These are phyloP conservation scores for Phlegmacium glaucopus DNA, from an alignment of 768 basidiomycete genomes.

Conservation along the genomic window DNA sequence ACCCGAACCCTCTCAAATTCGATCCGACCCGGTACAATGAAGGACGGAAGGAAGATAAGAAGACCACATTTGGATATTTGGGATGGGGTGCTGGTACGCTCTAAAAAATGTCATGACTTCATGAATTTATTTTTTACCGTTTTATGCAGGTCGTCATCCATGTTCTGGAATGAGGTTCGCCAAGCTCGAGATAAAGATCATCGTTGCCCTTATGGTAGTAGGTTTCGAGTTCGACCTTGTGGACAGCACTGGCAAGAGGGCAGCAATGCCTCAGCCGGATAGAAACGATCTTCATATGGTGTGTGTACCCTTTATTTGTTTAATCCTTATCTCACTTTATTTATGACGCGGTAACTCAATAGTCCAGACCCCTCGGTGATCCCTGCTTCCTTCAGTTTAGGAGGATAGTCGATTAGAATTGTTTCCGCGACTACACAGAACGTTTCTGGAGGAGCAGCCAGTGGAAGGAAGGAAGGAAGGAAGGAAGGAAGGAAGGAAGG, in stretches of 20 bases:
- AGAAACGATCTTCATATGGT: constrained; percentile 34
- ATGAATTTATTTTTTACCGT: not conserved
- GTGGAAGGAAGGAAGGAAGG: too few species aligned
- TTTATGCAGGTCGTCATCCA: constrained; percentile 32
- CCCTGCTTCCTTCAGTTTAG: too few species aligned
- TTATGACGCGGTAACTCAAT: too few species aligned
- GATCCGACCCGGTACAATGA: constrained; percentile 32
- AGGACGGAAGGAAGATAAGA: constrained; percentile 34
- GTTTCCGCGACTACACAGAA: too few species aligned
- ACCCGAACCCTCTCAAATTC: constrained; percentile 30
- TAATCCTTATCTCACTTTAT: too few species aligned
- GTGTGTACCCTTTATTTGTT: too few species aligned
- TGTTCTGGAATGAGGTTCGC: constrained; percentile 36
- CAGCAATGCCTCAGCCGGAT: constrained; percentile 23
- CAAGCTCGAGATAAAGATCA: constrained; percentile 36
- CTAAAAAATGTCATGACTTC: not conserved
- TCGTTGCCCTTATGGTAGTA: constrained; percentile 28
- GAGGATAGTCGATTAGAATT: too few species aligned
- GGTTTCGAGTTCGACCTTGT: constrained; percentile 31
- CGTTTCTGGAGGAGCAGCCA: too few species aligned
- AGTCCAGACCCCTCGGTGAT: too few species aligned
- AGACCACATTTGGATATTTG: constrained; percentile 27
- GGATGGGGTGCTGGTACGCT: constrained; percentile 39
- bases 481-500: too few species aligned
- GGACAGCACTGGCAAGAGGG: constrained; percentile 24